Evolutionary conservation across 2,329 filamentous ascomycete genomes (phyloP), one percentile per base, ranked within the genome.

Genomic region (Nemania sp.): DNA sequence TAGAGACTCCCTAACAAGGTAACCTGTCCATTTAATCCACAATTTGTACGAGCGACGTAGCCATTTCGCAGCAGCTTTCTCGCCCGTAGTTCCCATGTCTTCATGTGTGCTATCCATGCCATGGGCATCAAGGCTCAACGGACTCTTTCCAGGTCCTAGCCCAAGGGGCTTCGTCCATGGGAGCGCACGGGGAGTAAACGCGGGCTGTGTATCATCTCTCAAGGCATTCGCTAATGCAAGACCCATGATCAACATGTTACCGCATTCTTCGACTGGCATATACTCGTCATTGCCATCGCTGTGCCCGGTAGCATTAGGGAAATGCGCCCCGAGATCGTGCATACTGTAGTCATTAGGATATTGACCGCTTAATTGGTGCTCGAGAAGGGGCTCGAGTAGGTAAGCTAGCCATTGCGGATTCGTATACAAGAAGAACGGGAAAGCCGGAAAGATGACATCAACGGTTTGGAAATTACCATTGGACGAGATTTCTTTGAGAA

Each of bases 401-500:
- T 94, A 94, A 1, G 89, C 91, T 64, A 94, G 82, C 92, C 92
- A 95, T 66, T 88, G 85, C 2, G 93, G 93, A 73, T 94, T 94
- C 20, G 92, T 94, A 77, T 95, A 96, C 22, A 95, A 79, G 82
- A 95, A 95, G 84, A 95, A 96, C 0, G 93, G 92, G 79, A 93
- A 94, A 0, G 92, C 87, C 0, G 93, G 93, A 82, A 94, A 96
- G 73, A 97, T 95, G 64, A 97, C 92, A 80, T 95, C 92, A 11
- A 96, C 91, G 0, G 93, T 96, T 77, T 96, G 93, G 78, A 90
- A 90, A 75, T 97, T 95, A 3, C 93, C 93, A 73, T 95, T 92
- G 2, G 91, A 94, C 1, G 92, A 93, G 64, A 96, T 95, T 78
- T 96, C 93, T 77, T 96, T 96, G 68, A 95, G 81, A 80, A 96